Evolutionary conservation across 1,284 basidiomycete species (phyloP), one percentile per base, ranked within the genome.

Genomic region (Volvariella surrecta): DNA sequence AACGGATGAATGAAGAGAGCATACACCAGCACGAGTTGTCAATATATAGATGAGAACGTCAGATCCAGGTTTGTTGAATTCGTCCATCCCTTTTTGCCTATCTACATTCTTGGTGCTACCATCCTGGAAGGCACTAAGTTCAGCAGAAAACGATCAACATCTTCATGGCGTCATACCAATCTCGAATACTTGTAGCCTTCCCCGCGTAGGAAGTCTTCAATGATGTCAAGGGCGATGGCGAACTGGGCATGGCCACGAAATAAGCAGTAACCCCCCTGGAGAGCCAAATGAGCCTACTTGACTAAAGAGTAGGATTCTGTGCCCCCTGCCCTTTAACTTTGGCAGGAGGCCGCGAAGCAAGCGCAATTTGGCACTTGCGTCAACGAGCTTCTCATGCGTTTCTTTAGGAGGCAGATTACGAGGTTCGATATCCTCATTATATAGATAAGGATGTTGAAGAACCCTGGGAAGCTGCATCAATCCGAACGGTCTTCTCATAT

Each of bases 231-330:
- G 32, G 85, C 92, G 46, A 99, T 90, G 52, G 89, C 87, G 64
- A 94, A 93, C 90, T 93, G 50, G n/a, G 11, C n/a, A 32, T n/a
- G 39, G 42, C 19, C 21, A 34, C 15, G 42, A 35, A 22, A 39
- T 46, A 9, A 22, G 21, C 42, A 28, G 32, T 20, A 4, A 38
- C 24, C 10, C 35, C 32, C 37, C 18, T 18, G 32, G 8, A 49
- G 18, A 41, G 43, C 37, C 16, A 39, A 39, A 45, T 32, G 16
- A 42, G 52, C 73, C 55, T 62, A 95, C 96, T 71, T 99, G 96
- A 62, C 92, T 96, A 67, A 99, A 99, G 19, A 99, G 69, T 17
- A 99, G 71, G n/a, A 98, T 82, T 19, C 96, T 83, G 64, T 99
- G 96, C 0, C 92, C 93, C 34, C 84, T 79, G 42, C 80, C 79